phyloP scores from a whole-genome alignment of 2,329 filamentous ascomycete genomes.

The Trichoderma asperellum region DNA sequence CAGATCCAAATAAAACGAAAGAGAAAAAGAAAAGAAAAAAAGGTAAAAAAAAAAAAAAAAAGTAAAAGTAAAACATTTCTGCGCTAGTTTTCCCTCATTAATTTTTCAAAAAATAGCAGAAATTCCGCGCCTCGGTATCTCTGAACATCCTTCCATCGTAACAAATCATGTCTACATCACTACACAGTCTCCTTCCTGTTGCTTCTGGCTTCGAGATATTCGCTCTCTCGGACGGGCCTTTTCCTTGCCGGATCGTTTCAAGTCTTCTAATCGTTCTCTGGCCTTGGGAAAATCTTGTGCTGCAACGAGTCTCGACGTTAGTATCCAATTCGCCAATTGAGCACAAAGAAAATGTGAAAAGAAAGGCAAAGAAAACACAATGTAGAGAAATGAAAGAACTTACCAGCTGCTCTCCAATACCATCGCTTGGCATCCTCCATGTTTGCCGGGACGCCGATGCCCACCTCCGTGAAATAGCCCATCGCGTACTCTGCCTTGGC shows the following conservation, averaged over 20 bases:
- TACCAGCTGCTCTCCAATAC: slow-evolving; percentile 97
- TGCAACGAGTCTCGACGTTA: slow-evolving; percentile 46
- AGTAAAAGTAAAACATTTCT: not conserved
- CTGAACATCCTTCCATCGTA: not conserved
- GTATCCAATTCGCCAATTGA: slow-evolving; percentile 24
- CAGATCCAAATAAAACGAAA: not conserved
- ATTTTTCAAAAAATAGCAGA: not conserved
- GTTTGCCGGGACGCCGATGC: slow-evolving; percentile 84
- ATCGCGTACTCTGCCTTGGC: slow-evolving; percentile 97
- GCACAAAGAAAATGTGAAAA: not conserved
- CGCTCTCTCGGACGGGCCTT: slow-evolving; percentile 70
- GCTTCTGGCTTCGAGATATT: slow-evolving; percentile 81
- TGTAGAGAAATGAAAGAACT: slow-evolving; percentile 47
- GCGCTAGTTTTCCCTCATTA: not conserved
- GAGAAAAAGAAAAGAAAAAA: not conserved
- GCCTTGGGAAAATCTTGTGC: slow-evolving; percentile 95
- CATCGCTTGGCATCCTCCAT: slow-evolving; percentile 95
- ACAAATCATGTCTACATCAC: slow-evolving; percentile 65
- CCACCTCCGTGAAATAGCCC: slow-evolving; percentile 94
- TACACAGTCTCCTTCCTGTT: slow-evolving; percentile 85
- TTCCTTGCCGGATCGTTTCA: slow-evolving; percentile 78
- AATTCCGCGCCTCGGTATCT: not conserved
- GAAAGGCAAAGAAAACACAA: not conserved
- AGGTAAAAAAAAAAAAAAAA: not conserved
- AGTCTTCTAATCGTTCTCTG: slow-evolving; percentile 86